Percentiles rank a stretch among this genome's conserved stretches.
These are phyloP conservation scores for Pleurotus tuber-regium DNA, from an alignment of 768 basidiomycete species.

Conservation along the genomic window DNA sequence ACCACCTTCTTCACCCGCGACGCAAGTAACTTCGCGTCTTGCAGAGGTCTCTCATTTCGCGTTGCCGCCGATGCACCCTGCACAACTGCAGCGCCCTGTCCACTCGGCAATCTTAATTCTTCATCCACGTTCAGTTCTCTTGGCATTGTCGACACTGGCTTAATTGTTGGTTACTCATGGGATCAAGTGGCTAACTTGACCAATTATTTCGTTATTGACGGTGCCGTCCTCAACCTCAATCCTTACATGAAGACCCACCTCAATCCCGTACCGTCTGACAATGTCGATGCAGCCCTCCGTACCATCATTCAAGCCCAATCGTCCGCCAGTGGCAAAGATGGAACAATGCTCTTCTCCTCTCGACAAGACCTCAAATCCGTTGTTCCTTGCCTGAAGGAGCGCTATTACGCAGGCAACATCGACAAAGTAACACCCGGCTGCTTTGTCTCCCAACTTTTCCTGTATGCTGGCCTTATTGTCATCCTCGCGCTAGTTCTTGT, in stretches of 20 bases:
- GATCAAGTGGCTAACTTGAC: conserved; percentile 69
- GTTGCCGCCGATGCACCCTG: conserved; percentile 81
- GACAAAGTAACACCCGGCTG: conserved; percentile 97
- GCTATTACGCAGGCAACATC: conserved; percentile 93
- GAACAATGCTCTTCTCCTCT: conserved; percentile 82
- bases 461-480: conserved; percentile 88
- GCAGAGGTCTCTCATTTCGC: conserved; percentile 58
- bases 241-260: conserved; percentile 82
- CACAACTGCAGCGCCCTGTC: conserved; percentile 54
- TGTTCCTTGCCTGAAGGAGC: conserved; percentile 76
- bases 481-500: conserved; percentile 88
- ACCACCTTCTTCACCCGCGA: conserved; percentile 79
- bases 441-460: conserved; percentile 84
- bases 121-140: conserved; percentile 58
- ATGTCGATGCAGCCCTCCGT: conserved; percentile 82
- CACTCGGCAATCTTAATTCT: conserved; percentile 58
- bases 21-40: conserved; percentile 63
- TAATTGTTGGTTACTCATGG: conserved; percentile 89
- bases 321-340: conserved; percentile 75
- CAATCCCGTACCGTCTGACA: conserved; percentile 63
- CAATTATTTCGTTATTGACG: conserved; percentile 88
- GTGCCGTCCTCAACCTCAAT: conserved; percentile 88
- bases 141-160: conserved; percentile 60
- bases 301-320: conserved; percentile 54
- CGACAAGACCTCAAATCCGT: conserved; percentile 60